These are phyloP conservation scores for Alternaria gansuensis DNA, from an alignment of 2,329 filamentous ascomycete genomes.

Conservation along the genomic window DNA sequence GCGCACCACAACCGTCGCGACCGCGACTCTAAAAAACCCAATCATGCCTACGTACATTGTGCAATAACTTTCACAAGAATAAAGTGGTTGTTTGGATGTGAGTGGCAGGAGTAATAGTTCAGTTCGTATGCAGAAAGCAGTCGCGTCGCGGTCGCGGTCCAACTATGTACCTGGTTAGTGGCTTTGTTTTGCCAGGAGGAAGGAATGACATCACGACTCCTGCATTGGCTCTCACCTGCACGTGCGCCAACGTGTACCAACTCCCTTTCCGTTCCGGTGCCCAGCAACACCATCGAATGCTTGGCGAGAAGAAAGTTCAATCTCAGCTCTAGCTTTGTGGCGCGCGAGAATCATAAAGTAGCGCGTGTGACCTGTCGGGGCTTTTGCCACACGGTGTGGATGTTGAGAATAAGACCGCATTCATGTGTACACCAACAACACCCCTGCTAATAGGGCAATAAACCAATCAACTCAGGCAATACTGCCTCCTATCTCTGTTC, in stretches of 20 bases:
- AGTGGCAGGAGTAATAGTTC: background rate
- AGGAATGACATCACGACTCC: conserved; percentile 16
- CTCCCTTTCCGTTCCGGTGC: background rate
- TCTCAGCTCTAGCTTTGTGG: background rate
- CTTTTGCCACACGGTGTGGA: background rate
- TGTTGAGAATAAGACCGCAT: background rate
- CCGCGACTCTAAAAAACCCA: background rate
- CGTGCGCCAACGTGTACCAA: conserved; percentile 3
- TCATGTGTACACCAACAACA: background rate
- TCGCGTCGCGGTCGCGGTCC: conserved; percentile 11
- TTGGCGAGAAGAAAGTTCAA: background rate
- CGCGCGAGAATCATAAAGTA: background rate
- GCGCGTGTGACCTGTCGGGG: no score
- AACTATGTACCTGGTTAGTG: conserved; percentile 7
- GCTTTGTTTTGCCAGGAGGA: conserved; percentile 11
- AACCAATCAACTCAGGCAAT: background rate
- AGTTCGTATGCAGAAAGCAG: background rate
- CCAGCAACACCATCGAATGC: background rate
- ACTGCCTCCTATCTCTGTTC: conserved; percentile 1
- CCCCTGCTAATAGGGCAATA: background rate
- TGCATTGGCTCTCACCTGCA: conserved; percentile 5
- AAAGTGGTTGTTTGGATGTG: background rate
- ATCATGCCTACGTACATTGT: background rate
- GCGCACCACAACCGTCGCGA: background rate
- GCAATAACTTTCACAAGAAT: background rate